Base-by-base conservation (phyloP, 495 filamentous ascomycete genomes). In the Tricharina praecox region DNA sequence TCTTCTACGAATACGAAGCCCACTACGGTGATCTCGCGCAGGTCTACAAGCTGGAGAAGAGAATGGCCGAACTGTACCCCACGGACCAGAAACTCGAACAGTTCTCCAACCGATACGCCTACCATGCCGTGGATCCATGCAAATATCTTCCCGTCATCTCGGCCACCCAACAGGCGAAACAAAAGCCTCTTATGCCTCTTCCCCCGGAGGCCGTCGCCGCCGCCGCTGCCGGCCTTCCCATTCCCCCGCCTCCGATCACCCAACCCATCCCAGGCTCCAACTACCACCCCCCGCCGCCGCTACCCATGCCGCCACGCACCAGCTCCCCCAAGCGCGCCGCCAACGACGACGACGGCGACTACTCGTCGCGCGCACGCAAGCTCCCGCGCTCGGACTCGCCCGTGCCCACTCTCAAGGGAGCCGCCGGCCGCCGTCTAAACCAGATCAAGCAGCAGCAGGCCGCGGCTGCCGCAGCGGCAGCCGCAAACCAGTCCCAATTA, bases 1-100 rank as follows among this genome's bases (percentile, higher is more conserved):
- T 81, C 63, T 87, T 97, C 55, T 86, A 97, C 62, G 77, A 84
- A 46, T 95, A 93, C 60, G 88, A 96, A 64, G 81, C 83, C n/a
- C 73, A 82, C 37, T 96, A 85, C 56, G 90, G 92, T 35, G 92
- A 97, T 58, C 70, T 95, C 0, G 70, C 76, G 16, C 85, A 94
- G 58, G 79, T 97, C 30, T 74, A 76, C 53, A 90, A 90, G 59
- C 67, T 97, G 23, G 90, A 97, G 60, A 80, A 75, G 58, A 80
- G 90, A 23, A 95, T 96, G 88, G 70, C 72, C 19, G 86, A 94
- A 59, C 70, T 95, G 1, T 96, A 81, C 60, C 86, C 86, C 15
- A 81, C 86, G 18, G 53, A 94, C 50, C 79, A 84, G 15, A 76
- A 75, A 19, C 68, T 94, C 21, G 60, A 70, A 3, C 73, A 73